phyloP scores from a whole-genome alignment of 768 basidiomycete species.

The Boletus sensibilis region DNA sequence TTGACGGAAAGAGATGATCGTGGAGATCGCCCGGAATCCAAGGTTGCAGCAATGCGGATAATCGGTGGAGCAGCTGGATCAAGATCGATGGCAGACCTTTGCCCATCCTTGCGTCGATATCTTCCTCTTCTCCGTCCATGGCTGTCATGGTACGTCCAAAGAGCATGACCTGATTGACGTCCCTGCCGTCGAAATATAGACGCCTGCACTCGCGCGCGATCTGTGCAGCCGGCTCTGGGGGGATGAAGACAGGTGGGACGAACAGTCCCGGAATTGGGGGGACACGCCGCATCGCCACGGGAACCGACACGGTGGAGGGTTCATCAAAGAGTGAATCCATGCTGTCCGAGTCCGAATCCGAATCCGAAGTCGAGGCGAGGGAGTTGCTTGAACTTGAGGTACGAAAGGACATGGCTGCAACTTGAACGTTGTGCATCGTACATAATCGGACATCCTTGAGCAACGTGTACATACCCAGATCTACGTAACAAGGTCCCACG shows the following conservation, averaged over 20 bases:
- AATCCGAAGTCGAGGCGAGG: constrained; percentile 3
- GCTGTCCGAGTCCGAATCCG: constrained; percentile 26
- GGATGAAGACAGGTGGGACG: constrained; percentile 51
- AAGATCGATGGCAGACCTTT: constrained; percentile 59
- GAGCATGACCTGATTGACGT: constrained; percentile 83
- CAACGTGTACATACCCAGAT: constrained; percentile 10
- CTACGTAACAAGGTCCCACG: not conserved
- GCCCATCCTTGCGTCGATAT: constrained; percentile 20
- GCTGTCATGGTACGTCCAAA: constrained; percentile 52
- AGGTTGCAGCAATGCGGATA: constrained; percentile 50
- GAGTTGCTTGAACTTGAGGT: not conserved
- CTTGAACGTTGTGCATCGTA: not conserved
- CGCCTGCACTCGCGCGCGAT: constrained; percentile 52
- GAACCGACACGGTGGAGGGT: constrained; percentile 15
- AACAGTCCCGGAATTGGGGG: constrained; percentile 68
- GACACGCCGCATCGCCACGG: constrained; percentile 33
- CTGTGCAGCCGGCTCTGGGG: constrained; percentile 49
- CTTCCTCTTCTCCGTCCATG: constrained; percentile 9
- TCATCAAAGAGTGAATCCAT: constrained; percentile 55
- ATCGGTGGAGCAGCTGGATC: constrained; percentile 46
- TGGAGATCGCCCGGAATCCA: constrained; percentile 50
- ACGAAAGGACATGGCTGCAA: constrained; percentile 11
- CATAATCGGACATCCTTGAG: not conserved
- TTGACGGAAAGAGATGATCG: constrained; percentile 58
- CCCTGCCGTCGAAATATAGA: constrained; percentile 50